Evolutionary conservation across 2,329 filamentous ascomycete species (phyloP).

Genomic region (Paraphoma chrysanthemicola): DNA sequence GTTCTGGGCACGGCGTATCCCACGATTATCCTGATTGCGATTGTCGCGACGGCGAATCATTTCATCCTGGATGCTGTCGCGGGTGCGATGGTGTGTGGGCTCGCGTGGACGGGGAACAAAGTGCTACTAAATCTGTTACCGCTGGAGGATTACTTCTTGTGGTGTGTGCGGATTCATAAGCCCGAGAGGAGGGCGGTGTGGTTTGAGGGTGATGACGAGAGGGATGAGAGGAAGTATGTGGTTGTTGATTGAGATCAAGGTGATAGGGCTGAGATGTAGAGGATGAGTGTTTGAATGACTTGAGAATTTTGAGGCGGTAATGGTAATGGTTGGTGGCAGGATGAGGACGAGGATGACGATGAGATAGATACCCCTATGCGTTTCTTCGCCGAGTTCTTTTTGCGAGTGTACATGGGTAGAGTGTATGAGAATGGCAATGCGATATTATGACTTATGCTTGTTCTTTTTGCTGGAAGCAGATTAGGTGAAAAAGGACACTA

Average conservation of each 20-base stretch:
- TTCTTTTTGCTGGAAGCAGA: neutral
- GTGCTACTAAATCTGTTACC: conserved; percentile 68
- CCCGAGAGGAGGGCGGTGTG: conserved; percentile 48
- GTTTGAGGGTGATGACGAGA: conserved; percentile 29
- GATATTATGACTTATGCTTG: neutral
- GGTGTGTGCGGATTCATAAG: conserved; percentile 69
- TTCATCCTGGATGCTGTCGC: conserved; percentile 75
- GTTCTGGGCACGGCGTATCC: conserved; percentile 69
- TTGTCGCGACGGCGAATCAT: conserved; percentile 76
- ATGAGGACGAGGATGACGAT: neutral
- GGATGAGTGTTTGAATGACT: no score
- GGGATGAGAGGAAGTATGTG: conserved; percentile 26
- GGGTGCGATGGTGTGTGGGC: conserved; percentile 67
- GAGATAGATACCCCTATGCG: conserved; percentile 4
- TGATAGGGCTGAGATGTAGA: neutral
- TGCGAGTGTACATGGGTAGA: neutral
- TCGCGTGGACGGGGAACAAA: conserved; percentile 66
- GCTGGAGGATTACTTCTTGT: conserved; percentile 73
- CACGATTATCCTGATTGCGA: conserved; percentile 68
- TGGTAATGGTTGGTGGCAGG: neutral
- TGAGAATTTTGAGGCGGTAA: neutral
- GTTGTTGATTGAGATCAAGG: conserved; percentile 14
- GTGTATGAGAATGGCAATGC: neutral
- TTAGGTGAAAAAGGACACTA: no score
- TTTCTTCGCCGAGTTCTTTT: neutral